Evolutionary conservation across 495 filamentous ascomycete genomes (phyloP), one percentile per base, ranked within the genome.

Genomic region (Lasiosphaeris hirsuta): DNA sequence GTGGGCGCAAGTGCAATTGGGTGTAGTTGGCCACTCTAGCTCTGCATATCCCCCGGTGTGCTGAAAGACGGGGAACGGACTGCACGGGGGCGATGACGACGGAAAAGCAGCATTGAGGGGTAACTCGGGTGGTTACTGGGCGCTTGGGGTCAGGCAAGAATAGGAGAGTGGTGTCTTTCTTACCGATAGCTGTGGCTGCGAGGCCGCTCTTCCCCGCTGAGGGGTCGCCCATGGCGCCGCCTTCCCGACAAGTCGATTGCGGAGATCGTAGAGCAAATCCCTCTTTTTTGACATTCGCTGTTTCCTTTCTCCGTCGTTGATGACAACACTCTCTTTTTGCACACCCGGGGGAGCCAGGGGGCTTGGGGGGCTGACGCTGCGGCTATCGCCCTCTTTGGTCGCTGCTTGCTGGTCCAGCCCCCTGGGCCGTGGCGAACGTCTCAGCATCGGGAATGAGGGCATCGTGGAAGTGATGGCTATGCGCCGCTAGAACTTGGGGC

Each of bases 241-340:
- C 54, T 57, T 69, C 57, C 66, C 56, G 48, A 64, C 42, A 52
- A 69, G 33, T 60, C 69, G 57, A 39, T 55, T 64, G 30, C 64
- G 61, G 42, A 71, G 61, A 17, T 62, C 68, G 23, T 72, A 63
- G 38, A 78, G 67, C 56, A 73, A 53, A 14, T 73, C 68, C 53
- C 68, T 50, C 17, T 58, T 52, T 53, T 58, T 52, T 53, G 42
- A 50, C 43, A 37, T 51, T 33, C 56, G 41, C 35, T 50, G 41
- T 39, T 40, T 54, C 51, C 40, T 55, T 30, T 54, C 30, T 19
- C 15, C 8, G 49, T 37, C 34, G 13, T 14, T 15, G 43, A 13
- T 34, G 19, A 45, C 45, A 10, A 19, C 11, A 11, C 19, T 34
- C 0, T 14, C 34, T 33, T 10, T n/a, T 17, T 40, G 14, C 15